Percentiles rank a stretch among this genome's conserved stretches.
These are phyloP conservation scores for Blastomyces parvus DNA, from an alignment of 2,329 filamentous ascomycete species.

Conservation along the genomic window DNA sequence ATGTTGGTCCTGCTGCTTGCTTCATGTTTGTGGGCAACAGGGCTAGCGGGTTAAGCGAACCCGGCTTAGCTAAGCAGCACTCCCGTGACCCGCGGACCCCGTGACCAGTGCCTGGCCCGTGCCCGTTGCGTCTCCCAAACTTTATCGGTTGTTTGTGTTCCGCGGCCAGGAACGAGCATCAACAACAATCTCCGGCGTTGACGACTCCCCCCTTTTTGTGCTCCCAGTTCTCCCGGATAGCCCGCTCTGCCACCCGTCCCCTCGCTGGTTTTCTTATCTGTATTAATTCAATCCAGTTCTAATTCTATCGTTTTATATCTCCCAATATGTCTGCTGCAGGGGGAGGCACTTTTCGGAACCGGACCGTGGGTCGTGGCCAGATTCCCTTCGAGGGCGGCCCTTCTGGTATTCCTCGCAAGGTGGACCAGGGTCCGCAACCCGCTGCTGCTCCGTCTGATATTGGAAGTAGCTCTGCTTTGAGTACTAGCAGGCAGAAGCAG, in stretches of 20 bases:
- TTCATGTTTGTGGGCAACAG: slow-evolving; percentile 8
- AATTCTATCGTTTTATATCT: slow-evolving; percentile 13
- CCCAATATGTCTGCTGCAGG: slow-evolving; percentile 46
- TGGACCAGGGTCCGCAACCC: slow-evolving; percentile 36
- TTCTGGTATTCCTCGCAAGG: slow-evolving; percentile 53
- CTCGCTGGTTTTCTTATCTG: background rate
- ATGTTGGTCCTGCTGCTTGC: background rate
- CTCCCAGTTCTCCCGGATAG: background rate
- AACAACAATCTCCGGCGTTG: background rate
- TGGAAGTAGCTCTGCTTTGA: slow-evolving; percentile 58
- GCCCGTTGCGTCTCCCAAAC: background rate
- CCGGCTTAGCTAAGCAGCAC: background rate
- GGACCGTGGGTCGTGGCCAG: slow-evolving; percentile 46
- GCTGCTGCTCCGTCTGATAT: slow-evolving; percentile 43
- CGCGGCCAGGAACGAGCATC: background rate
- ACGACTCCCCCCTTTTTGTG: background rate
- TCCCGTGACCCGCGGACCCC: too few relatives aligned
- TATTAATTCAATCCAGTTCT: background rate
- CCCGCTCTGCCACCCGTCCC: background rate
- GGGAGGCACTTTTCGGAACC: slow-evolving; percentile 46
- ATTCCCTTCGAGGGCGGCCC: slow-evolving; percentile 47
- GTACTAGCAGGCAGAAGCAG: slow-evolving; percentile 91
- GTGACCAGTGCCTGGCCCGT: background rate
- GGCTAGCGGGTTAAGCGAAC: slow-evolving; percentile 8
- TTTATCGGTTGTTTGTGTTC: background rate